Base-by-base conservation (phyloP, 805 yeast species). In the Suhomyces kilbournensis region DNA sequence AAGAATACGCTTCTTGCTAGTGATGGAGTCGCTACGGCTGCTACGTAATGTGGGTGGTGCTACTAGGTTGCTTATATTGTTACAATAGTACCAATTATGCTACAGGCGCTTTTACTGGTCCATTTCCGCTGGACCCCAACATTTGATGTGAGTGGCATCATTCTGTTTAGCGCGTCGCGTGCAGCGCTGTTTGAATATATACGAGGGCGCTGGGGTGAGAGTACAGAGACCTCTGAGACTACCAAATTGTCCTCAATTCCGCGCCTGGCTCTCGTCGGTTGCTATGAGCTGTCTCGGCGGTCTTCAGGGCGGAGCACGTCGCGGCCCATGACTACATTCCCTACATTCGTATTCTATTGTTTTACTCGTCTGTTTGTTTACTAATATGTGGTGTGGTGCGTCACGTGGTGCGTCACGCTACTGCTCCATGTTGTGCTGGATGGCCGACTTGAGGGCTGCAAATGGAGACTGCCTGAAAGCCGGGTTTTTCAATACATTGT, bases 381-480 rank as follows among this genome's bases (percentile, higher is more conserved):
- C 42, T 38, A 17, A 15, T 15, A 15, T n/a, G 28, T 8, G 32
- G 14, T 28, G 32, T 28, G 28, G 7, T 35, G 17, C 6, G 14
- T 38, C 42, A 38, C 42, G 42, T 38, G 42, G 1, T 8, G 7
- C 4, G 42, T 38, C 45, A 45, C 32, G 35, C 23, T 50, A 48
- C 35, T 53, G 48, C 42, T 56, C 46, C 57, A 60, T 49, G 53
- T 68, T 68, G 38, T 66, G 63, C 50, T 60, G 60, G 48, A 74
- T 73, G n/a, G 85, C 84, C 48, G 78, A 80, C 62, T 79, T 84
- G 58, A 89, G 72, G 2, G 91, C 80, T 39, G 76, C 76, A 62
- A 88, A 88, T 2, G 92, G 90, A 34, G 82, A 78, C 49, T 72
- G 66, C 67, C 83, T 78, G 58, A 85, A 86, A 23, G 69, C 66